Evolutionary conservation across 1,139 yeast genomes (phyloP), one percentile per base, ranked within the genome.

Genomic region (Pichia sp.): DNA sequence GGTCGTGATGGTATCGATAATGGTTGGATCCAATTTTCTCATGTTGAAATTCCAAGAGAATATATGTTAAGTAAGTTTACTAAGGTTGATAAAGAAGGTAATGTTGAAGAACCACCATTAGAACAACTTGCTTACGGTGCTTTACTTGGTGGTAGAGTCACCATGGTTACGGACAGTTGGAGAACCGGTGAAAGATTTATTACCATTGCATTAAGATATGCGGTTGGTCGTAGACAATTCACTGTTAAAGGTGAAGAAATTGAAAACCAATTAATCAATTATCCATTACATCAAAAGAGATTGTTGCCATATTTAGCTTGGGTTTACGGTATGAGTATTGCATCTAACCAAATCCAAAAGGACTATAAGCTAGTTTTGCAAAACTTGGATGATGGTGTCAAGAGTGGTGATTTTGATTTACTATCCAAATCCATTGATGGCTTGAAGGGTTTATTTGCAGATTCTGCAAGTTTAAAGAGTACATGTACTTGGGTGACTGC

Each of bases 51-150:
- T 55, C 97, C 97, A 47, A 77, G 93, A 56, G 85, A 77, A 66
- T 85, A 76, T 67, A 81, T 90, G 94, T 72, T 90, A 60, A 85
- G 85, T 70, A 85, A 84, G 66, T 89, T 82, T 69, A 77, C 90
- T 51, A 81, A 82, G 62, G 89, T 90, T 51, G 79, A 81, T 49
- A 70, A 77, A 38, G 81, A 81, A 33, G 95, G 94, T 46, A 69
- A 71, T 42, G 96, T 89, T 46, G 73, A 70, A 40, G 75, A 79
- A 53, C 85, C 96, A 38, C 96, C 96, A 36, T 73, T 87, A 58
- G 95, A 89, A 58, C 96, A 88, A 67, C 76, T 90, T 51, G 82
- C 95, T 9, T 90, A 89, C 66, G 85, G 91, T 53, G 96, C 96
- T 11, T 73, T 90, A 56, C 72, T 90, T 51, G 89, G 85, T 57